Evolutionary conservation across 2,329 filamentous ascomycete species (phyloP), one percentile per base, ranked within the genome.

Genomic region (Paracoccidioides brasiliensis): DNA sequence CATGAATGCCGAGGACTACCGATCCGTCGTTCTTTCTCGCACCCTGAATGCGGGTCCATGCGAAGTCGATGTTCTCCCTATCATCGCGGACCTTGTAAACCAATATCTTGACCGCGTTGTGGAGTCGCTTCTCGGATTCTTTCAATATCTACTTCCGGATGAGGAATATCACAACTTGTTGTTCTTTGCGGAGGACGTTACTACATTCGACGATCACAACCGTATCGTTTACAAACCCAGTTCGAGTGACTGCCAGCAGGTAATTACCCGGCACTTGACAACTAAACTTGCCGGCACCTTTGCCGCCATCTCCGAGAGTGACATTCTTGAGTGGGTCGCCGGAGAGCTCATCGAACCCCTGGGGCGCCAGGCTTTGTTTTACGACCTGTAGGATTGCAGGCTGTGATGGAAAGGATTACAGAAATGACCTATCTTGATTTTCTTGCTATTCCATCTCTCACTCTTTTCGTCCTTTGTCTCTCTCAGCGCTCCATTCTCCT

Each of bases 251-350:
- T 56, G 70, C n/a, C 60, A 71, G 40, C 60, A 64, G 33, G 68
- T 63, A 55, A 67, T 72, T 5, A 68, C 71, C 52, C 54, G 56
- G n/a, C 59, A 72, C 12, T 62, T 73, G 15, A 63, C 62, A 3
- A 52, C 10, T 14, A 66, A 72, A 53, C 63, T 69, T 52, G 57
- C 72, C 38, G 62, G 63, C 30, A 61, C 60, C 33, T 66, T 64
- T 8, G 58, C 61, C 9, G 64, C 69, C 44, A 59, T 64, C 3
- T 62, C 73, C 15, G 64, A 64, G 32, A 61, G 67, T 12, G 68
- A 72, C 55, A 68, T 73, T 52, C 60, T 72, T 40, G 66, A 67
- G 55, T 73, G 72, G 57, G 70, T 73, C 50, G 69, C 71, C 10
- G 68, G 69, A 12, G 69, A 59, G 38, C 49, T 61, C 28, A 53